Evolutionary conservation across 2,329 filamentous ascomycete species (phyloP), one percentile per base, ranked within the genome.

Genomic region (Botrytis tulipae): DNA sequence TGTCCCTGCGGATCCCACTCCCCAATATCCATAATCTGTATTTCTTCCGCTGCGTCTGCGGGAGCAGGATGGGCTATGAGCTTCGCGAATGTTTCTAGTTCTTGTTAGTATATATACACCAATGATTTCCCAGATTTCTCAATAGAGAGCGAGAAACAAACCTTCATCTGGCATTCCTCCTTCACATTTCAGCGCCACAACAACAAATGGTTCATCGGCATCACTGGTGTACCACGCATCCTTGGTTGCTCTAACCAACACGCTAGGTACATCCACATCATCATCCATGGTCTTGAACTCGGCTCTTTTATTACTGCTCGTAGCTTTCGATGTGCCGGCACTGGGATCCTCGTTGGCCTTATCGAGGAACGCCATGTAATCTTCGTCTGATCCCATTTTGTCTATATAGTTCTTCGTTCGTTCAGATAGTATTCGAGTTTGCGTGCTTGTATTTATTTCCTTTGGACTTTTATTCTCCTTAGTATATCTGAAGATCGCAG

Each of bases 301-400:
- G n/a, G 76, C 75, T 75, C 78, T 80, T 62, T 71, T 77, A 74
- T 74, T 65, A 46, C 74, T 75, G 70, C 83, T 74, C 44, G 60
- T 29, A 59, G 78, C 69, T 60, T 81, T 80, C 10, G 81, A 81
- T 57, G 82, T 80, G 76, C 91, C 90, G 74, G 89, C 87, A 81
- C 89, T 91, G 29, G 92, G 91, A 80, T 94, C 91, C 79, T 90
- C 85, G 84, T 97, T 97, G 71, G 94, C 93, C 85, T 96, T 96
- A 81, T 96, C 88, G 73, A 98, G 86, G 81, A 98, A 97, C 74
- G 91, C 86, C 83, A 90, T 88, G 85, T 97, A 98, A 75, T 92
- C 92, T 75, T 92, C 90, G 86, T 97, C 94, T 71, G 90, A 91
- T 12, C 90, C 88, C 91, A 93, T 93, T 29, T 78, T 77, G 29